Evolutionary conservation across 2,329 filamentous ascomycete species (phyloP).

Genomic region (Diplodia seriata): DNA sequence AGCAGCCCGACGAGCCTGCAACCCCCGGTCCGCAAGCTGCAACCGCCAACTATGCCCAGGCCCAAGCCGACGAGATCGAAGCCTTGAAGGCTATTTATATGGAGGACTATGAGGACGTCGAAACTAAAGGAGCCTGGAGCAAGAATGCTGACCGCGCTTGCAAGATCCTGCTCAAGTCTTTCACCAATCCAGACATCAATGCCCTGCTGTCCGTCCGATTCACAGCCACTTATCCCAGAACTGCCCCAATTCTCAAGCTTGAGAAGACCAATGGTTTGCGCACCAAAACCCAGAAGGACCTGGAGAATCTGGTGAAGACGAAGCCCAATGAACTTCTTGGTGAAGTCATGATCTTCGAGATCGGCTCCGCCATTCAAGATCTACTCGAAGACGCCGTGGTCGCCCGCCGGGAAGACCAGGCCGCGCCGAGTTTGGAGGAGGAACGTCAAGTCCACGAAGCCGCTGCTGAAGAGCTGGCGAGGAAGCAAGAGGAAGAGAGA

Average conservation of each 20-base stretch:
- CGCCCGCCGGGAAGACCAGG: conserved; percentile 74
- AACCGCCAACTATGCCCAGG: conserved; percentile 74
- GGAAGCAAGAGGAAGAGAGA: conserved; percentile 51
- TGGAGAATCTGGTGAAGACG: conserved; percentile 72
- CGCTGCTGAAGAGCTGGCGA: conserved; percentile 66
- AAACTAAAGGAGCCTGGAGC: conserved; percentile 82
- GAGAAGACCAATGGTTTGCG: conserved; percentile 70
- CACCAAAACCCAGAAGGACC: conserved; percentile 73
- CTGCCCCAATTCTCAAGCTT: conserved; percentile 73
- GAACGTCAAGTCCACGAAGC: conserved; percentile 86
- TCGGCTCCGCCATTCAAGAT: conserved; percentile 67
- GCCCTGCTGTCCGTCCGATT: conserved; percentile 79
- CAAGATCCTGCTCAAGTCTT: conserved; percentile 77
- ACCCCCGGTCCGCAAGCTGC: conserved; percentile 37
- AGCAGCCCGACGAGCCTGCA: conserved; percentile 34
- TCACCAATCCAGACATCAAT: conserved; percentile 73
- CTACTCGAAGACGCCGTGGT: conserved; percentile 86
- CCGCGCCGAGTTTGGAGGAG: conserved; percentile 85
- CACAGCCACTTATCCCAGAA: conserved; percentile 90
- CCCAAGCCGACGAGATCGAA: conserved; percentile 86
- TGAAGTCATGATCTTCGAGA: conserved; percentile 70
- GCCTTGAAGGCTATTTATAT: conserved; percentile 87
- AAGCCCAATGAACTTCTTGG: conserved; percentile 70
- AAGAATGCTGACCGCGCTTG: conserved; percentile 82
- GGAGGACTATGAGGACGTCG: conserved; percentile 82